These are phyloP conservation scores for Gossypium ekmanianum DNA, from an alignment of 345 rosid species.

Conservation along the genomic window DNA sequence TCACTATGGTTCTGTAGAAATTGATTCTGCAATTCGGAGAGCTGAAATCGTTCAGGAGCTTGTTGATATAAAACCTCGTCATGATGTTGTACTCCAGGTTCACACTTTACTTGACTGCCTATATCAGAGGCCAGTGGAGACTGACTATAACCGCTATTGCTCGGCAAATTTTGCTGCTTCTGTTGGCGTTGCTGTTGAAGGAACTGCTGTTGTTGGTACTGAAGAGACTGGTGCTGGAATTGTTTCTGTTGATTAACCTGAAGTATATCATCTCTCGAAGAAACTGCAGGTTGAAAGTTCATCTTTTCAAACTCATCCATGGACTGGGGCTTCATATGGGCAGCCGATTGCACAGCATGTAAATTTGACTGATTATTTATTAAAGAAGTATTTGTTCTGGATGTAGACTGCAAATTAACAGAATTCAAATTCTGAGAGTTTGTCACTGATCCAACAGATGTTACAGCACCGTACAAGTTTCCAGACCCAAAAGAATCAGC, in stretches of 20 bases:
- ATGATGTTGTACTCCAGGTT: conserved; percentile 56
- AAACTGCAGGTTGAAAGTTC: conserved; percentile 41
- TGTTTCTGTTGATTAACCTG: conserved; percentile 63
- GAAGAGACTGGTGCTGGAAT: conserved; percentile 56
- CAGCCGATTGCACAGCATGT: conserved; percentile 47
- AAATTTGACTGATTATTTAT: conserved; percentile 48
- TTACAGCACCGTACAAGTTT: conserved; percentile 48
- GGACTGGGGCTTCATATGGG: conserved; percentile 37
- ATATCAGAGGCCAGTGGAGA: conserved; percentile 53
- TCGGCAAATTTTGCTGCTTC: conserved; percentile 52
- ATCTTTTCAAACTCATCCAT: conserved; percentile 52
- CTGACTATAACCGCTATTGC: conserved; percentile 53
- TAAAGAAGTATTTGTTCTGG: conserved; percentile 48
- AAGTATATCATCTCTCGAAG: conserved; percentile 46
- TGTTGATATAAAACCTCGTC: conserved; percentile 49
- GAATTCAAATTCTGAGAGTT: conserved; percentile 51
- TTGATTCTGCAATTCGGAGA: conserved; percentile 60
- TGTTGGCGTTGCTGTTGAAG: conserved; percentile 51
- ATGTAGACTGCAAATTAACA: conserved; percentile 48
- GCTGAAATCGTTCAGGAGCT: conserved; percentile 55
- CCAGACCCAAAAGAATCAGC: conserved; percentile 61
- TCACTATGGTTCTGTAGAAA: conserved; percentile 58
- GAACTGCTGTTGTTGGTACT: conserved; percentile 55
- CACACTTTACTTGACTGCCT: conserved; percentile 52
- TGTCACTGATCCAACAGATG: conserved; percentile 47